Evolutionary conservation across 2,329 filamentous ascomycete species (phyloP).

Genomic region (Corinectria fuckeliana): DNA sequence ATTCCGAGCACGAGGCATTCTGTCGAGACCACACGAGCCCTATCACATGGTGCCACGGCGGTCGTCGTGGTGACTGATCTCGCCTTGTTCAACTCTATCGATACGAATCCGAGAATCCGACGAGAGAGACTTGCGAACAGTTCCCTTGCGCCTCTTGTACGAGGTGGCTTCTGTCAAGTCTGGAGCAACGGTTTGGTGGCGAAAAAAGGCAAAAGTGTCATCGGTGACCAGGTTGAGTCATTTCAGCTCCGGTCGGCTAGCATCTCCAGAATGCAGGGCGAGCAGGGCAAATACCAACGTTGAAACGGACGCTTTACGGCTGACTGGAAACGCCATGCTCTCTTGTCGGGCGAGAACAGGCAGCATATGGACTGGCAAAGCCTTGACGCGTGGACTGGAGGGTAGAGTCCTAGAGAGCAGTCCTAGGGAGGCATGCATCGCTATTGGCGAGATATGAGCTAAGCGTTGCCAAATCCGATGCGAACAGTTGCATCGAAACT

Average conservation of each 20-base stretch:
- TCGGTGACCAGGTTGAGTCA: conserved; percentile 18
- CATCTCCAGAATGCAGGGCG: neutral
- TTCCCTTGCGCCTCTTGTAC: neutral
- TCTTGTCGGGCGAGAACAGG: conserved; percentile 1
- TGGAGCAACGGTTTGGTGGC: conserved; percentile 4
- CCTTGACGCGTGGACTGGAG: conserved; percentile 13
- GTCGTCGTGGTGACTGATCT: neutral
- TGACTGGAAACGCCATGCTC: neutral
- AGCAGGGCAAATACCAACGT: neutral
- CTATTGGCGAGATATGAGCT: neutral
- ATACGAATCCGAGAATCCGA: neutral
- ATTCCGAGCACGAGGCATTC: neutral
- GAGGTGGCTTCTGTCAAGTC: neutral
- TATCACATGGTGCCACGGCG: neutral
- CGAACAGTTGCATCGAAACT: neutral
- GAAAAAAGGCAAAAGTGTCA: neutral
- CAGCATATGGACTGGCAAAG: conserved; percentile 2
- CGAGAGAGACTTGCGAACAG: neutral
- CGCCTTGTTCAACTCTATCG: neutral
- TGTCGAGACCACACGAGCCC: neutral
- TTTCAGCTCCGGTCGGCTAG: neutral
- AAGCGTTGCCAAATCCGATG: neutral
- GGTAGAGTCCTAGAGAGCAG: conserved; percentile 4
- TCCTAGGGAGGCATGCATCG: neutral
- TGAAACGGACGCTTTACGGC: neutral